phyloP scores from a whole-genome alignment of 345 rosid genomes.

The Salix suchowensis region DNA sequence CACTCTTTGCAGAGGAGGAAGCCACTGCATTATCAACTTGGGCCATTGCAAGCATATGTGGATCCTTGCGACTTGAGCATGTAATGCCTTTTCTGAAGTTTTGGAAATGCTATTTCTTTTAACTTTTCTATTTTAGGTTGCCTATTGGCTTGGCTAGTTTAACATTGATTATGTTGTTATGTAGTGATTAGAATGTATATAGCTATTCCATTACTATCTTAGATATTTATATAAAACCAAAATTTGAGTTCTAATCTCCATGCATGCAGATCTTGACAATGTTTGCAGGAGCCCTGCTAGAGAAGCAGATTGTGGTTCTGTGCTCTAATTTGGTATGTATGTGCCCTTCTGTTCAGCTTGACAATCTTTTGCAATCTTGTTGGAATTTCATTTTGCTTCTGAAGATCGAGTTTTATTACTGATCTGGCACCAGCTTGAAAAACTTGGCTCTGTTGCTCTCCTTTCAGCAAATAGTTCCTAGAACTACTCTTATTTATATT shows the following conservation, averaged over 20 bases:
- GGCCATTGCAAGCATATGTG: slow-evolving; percentile 89
- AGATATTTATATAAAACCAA: not conserved
- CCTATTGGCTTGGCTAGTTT: not conserved
- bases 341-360: not conserved
- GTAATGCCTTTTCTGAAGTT: slow-evolving; percentile 32
- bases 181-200: not conserved
- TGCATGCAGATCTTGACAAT: slow-evolving; percentile 63
- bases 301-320: slow-evolving; percentile 79
- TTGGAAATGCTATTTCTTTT: not conserved
- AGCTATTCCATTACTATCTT: not conserved
- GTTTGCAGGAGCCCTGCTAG: slow-evolving; percentile 78
- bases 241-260: slow-evolving; percentile 5
- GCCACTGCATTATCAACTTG: slow-evolving; percentile 78
- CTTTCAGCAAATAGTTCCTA: not conserved
- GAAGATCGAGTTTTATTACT: not conserved
- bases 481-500: not conserved
- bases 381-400: not conserved
- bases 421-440: not conserved
- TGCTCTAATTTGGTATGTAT: slow-evolving; percentile 90
- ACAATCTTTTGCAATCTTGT: not conserved
- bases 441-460: not conserved
- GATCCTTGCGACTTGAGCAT: slow-evolving; percentile 82
- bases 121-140: not conserved
- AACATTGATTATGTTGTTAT: not conserved
- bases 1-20: slow-evolving; percentile 85